Evolutionary conservation across 2,329 filamentous ascomycete species (phyloP), one percentile per base, ranked within the genome.

Genomic region (Fusarium subtropicale): DNA sequence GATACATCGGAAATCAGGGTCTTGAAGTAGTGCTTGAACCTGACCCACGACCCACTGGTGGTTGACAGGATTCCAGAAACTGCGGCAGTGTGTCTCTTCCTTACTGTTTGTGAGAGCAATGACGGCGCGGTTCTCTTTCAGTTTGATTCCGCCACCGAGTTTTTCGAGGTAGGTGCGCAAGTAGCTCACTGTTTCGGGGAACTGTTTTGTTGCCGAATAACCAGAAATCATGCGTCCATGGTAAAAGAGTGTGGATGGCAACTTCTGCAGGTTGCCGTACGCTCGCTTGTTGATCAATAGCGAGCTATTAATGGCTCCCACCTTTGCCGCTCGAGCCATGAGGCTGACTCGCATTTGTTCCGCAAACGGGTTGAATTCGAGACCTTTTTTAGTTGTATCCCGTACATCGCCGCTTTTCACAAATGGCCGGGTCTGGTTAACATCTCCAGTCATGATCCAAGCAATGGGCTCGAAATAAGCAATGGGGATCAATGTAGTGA

Each of bases 361-460:
- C 1, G 74, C 71, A 42, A 76, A 75, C 0, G 78, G 78, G 18
- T 81, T 81, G 55, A 73, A 74, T 12, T 65, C 71, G 1, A 77
- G 36, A 0, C 74, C 74, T 10, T 68, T 62, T 6, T 58, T 58
- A 2, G 34, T 18, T 0, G 66, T 66, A 8, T 71, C 71, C 0
- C 62, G 65, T 13, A 51, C 62, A 30, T 72, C 63, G 4, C 60
- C 66, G 10, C 74, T 72, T 28, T 80, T 77, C 22, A 83, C 79
- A 28, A 79, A 85, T 0, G 83, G 83, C 8, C 78, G 76, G 0
- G 81, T 84, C 56, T 84, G 80, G 2, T 81, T 78, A n/a, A 81
- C 79, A 38, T 83, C 83, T 2, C 83, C 83, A 1, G 81, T 81
- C 46, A 83, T 79, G 3, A 85, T 81, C 81, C 82, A 85, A 0